Conservation (phyloP, 345 rosid species). For the Populus pruinosa region DNA sequence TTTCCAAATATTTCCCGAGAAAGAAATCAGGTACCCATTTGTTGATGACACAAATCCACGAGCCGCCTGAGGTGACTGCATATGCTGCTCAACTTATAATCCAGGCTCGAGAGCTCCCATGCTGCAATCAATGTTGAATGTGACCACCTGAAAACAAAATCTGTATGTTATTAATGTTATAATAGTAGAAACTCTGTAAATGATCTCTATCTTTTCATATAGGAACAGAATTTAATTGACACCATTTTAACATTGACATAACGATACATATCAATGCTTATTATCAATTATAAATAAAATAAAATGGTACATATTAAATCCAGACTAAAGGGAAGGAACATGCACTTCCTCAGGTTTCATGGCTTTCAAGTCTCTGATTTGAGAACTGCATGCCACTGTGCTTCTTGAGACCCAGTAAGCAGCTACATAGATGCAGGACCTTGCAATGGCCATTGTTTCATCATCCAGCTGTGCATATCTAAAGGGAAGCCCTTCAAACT, state of each 20-base stretch:
- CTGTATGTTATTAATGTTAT: neutral
- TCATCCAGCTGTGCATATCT: conserved; percentile 35
- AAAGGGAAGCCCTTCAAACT: conserved; percentile 51
- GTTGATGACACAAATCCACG: conserved; percentile 53
- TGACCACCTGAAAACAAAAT: conserved; percentile 33
- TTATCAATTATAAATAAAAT: neutral
- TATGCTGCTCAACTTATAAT: conserved; percentile 41
- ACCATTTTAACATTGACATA: neutral
- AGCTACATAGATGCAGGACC: conserved; percentile 47
- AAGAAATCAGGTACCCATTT: conserved; percentile 43
- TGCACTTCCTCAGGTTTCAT: conserved; percentile 56
- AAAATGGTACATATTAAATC: conserved; percentile 9
- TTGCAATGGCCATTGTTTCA: conserved; percentile 36
- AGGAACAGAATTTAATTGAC: neutral
- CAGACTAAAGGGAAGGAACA: conserved; percentile 38
- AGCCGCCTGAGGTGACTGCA: conserved; percentile 40
- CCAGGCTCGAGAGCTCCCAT: conserved; percentile 66
- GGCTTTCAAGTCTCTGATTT: conserved; percentile 42
- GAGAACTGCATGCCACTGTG: conserved; percentile 52
- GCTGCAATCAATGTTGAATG: conserved; percentile 39
- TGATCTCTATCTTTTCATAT: neutral
- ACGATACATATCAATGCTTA: neutral
- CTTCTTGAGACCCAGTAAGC: conserved; percentile 65
- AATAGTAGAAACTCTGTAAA: neutral
- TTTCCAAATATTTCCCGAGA: conserved; percentile 1